These are phyloP conservation scores for Trifolium pratense DNA, from an alignment of 306 rosid genomes.

Conservation along the genomic window DNA sequence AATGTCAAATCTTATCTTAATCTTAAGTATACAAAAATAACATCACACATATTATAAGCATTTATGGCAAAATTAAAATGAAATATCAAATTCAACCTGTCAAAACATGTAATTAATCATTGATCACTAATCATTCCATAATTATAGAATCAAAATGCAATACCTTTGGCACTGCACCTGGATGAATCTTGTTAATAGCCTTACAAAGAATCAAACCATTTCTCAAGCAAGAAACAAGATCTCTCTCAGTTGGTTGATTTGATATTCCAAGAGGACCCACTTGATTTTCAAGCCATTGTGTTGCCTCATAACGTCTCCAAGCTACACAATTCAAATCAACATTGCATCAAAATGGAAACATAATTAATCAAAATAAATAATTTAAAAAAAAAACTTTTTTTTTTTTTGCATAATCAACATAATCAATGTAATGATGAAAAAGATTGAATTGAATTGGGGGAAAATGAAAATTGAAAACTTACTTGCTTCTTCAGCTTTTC, in stretches of 20 bases:
- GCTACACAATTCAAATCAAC: conserved; percentile 51
- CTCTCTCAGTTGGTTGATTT: conserved; percentile 77
- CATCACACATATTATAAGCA: conserved; percentile 14
- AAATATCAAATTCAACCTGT: conserved; percentile 18
- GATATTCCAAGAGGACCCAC: conserved; percentile 78
- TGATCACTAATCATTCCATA: not conserved
- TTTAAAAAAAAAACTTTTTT: not conserved
- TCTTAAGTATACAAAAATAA: not conserved
- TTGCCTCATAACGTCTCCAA: conserved; percentile 87
- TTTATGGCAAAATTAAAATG: not conserved
- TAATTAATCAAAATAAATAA: not conserved
- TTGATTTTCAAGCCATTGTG: conserved; percentile 80
- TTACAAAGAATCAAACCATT: conserved; percentile 84
- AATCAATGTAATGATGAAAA: too few relatives aligned
- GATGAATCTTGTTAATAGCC: conserved; percentile 88
- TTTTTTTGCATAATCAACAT: not conserved
- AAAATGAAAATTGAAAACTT: not conserved
- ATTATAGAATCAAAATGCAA: conserved; percentile 17
- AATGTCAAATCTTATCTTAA: too few relatives aligned
- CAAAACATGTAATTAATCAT: not conserved
- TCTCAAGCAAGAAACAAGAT: conserved; percentile 89
- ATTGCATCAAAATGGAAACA: conserved; percentile 12
- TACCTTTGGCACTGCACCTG: conserved; percentile 88
- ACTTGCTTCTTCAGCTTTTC: conserved; percentile 97
- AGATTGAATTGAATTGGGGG: too few relatives aligned